Evolutionary conservation across 2,329 filamentous ascomycete genomes (phyloP), one percentile per base, ranked within the genome.

Genomic region (Clonostachys rosea): DNA sequence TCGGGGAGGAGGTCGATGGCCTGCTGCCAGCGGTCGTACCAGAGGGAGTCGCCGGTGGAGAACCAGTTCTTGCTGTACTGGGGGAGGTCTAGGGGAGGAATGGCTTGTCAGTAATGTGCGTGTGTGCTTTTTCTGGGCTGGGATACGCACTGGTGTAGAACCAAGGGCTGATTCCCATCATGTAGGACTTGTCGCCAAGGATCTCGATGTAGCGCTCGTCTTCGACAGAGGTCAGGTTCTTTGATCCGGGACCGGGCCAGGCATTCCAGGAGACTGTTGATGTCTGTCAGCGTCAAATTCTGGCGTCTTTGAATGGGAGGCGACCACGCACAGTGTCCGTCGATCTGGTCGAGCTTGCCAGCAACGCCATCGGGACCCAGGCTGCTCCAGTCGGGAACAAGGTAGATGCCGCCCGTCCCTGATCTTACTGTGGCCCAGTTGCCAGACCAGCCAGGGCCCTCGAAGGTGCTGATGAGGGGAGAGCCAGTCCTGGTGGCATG

Each of bases 41-140:
- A 86, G 12, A 85, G 61, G 47, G 74, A 67, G 52, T 84, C 81
- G n/a, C 79, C 77, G 18, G 72, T 70, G 69, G 78, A 86, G 6
- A 83, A 65, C 80, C 81, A 86, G 56, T 83, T 81, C 63, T 84
- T 84, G 40, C 65, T 60, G 54, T 72, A 83, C 7, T 67, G 65
- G 0, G 77, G 73, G 4, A 83, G 64, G 49, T 81, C 76, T 30
- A 30, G 4, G 24, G 8, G 24, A 5, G 4, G 24, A 8, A 30
- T 30, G 24, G 24, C 24, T 30, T 30, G 24, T 30, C 9, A 30
- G 24, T 30, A 9, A 9, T 10, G 24, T 30, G 24, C 24, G 9
- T 10, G 8, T 30, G 24, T 30, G 24, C 24, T 30, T 30, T 30
- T 30, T 30, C 24, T 30, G 24, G 24, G 9, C 24, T 30, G 24